Percentiles rank a stretch among this genome's conserved stretches.
Conservation (phyloP, 140 eudicot genomes). For the Bidens hawaiensis region DNA sequence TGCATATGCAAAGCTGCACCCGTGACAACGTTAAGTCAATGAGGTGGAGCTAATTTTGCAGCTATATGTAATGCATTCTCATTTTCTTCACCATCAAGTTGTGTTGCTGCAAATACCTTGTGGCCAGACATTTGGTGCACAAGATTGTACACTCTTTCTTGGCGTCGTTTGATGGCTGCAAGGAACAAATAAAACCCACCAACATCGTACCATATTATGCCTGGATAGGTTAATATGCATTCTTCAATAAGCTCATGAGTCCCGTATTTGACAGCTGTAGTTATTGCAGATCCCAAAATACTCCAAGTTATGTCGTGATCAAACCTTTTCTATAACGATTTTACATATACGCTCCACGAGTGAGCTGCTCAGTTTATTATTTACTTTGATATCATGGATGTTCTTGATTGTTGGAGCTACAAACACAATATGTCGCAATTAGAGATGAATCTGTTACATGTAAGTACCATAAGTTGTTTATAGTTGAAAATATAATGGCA, state of each 20-base stretch:
- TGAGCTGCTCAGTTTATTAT: not conserved
- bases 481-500: not conserved
- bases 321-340: not conserved
- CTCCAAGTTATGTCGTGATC: slow-evolving; percentile 4
- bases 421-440: not conserved
- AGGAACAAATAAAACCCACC: slow-evolving; percentile 3
- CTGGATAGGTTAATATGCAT: slow-evolving; percentile 20
- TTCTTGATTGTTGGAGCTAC: slow-evolving; percentile 15
- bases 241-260: slow-evolving; percentile 26
- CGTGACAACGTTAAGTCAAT: slow-evolving; percentile 19
- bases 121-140: slow-evolving; percentile 5
- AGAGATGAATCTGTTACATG: not conserved
- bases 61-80: slow-evolving; percentile 25
- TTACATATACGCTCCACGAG: slow-evolving; percentile 6
- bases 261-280: slow-evolving; percentile 14
- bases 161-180: slow-evolving; percentile 22
- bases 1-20: slow-evolving; percentile 35
- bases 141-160: slow-evolving; percentile 28
- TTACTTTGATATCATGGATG: slow-evolving; percentile 1
- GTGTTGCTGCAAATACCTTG: slow-evolving; percentile 2
- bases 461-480: too few relatives aligned
- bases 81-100: not conserved
- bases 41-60: slow-evolving; percentile 27
- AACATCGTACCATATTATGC: slow-evolving; percentile 4
- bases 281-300: slow-evolving; percentile 13